Evolutionary conservation across 345 rosid genomes (phyloP), one percentile per base, ranked within the genome.

Genomic region (Boechera divaricarpa): DNA sequence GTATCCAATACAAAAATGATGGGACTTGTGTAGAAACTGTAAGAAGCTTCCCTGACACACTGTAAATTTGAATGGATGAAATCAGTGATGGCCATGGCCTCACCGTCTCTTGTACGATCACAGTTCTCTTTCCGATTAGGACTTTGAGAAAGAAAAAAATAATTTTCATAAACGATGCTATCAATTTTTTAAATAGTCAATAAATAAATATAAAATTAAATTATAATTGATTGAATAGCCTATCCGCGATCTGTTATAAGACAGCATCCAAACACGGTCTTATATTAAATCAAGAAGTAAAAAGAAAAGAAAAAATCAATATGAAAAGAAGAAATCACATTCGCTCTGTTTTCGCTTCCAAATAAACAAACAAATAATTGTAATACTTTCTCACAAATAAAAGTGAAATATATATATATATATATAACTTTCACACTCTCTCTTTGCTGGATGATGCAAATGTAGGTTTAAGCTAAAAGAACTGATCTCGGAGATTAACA

Each of bases 341-440:
- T 78, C 35, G 74, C 69, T 39, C 65, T 65, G 70, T 67, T 72
- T 72, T 72, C 74, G 73, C 57, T 72, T 77, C 77, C 38, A 33
- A 57, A 77, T 56, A 54, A 71, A 71, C 47, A 71, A 70, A 63
- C 60, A 45, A 39, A 51, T 5, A 35, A 36, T 29, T 44, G 0
- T 47, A 47, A 47, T 24, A 56, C 39, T 44, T 55, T 54, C 67
- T 56, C 38, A 5, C 3, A 44, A 13, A 16, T 2, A 18, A 7
- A 21, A 12, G 31, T 2, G n/a, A 16, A 16, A 48, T 16, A 48
- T 48, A 49, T 49, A 48, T 33, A 5, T 33, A 18, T 38, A 39
- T 3, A 21, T 67, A 21, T 21, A 21, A 21, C 24, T 44, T 48
- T 24, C 56, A 24, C 72, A 48, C 67, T 61, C 69, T 48, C 48